Base-by-base conservation (phyloP, 1,284 basidiomycete genomes). In the Austropuccinia psidii region DNA sequence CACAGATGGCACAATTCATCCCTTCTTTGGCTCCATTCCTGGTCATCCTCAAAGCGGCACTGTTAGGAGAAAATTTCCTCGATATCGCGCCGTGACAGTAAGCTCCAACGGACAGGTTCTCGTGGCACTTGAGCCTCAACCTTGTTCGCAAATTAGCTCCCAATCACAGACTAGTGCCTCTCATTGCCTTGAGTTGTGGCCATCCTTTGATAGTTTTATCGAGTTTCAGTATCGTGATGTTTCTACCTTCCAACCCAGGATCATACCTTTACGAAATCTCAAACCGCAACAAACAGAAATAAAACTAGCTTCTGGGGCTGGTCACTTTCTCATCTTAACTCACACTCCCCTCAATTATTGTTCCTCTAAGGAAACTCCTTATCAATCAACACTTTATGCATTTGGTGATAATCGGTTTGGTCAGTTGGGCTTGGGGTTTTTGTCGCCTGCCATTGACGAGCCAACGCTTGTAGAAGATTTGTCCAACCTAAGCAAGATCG, bases 361-460 rank as follows among this genome's bases (percentile, higher is more conserved):
- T 33, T 24, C 24, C 15, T n/a, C 31, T 47, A 15, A 21, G 29
- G 47, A 41, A 15, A 4, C 24, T 31, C 15, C n/a, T 47, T 64
- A 62, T 37, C 43, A 52, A 37, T 73, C 69, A 6, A 54, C 21
- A 2, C 19, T 73, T 15, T 64, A 62, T 27, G n/a, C 58, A 37
- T 64, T 61, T 45, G 69, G 69, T 4, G 69, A 73, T n/a, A 73
- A 73, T 55, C 31, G 69, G 13, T 62, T 73, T 43, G 69, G 58
- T 39, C 69, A 73, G 35, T n/a, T 73, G 39, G 69, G 57, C 35
- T 47, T 73, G 7, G 69, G 57, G 33, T 3, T 47, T 27, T 37
- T 41, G 24, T 64, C 69, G 47, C 24, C 39, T 41, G 19, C 15
- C 31, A 35, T 62, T 39, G 15, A 62, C 45, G 33, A 49, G 8